Evolutionary conservation across 371 early-diverging fungal species (phyloP).

Genomic region (Mucor velutinosus): DNA sequence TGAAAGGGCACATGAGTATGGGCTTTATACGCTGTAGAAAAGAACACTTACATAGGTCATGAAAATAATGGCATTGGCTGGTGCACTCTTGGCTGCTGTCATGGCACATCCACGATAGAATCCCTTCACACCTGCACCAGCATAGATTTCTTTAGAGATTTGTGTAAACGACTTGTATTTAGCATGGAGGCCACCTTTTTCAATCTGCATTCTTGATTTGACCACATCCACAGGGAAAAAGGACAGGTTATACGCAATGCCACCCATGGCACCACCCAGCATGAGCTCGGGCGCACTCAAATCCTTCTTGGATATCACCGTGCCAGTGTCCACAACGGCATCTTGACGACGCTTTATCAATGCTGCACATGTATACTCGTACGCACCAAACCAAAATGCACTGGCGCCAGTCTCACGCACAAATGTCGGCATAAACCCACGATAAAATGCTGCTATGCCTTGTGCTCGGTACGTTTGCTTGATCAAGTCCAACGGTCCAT

Average conservation of each 20-base stretch:
- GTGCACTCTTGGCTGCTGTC: slow-evolving; percentile 84
- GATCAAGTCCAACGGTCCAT: slow-evolving; percentile 75
- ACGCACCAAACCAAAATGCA: slow-evolving; percentile 94
- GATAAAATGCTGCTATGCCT: slow-evolving; percentile 73
- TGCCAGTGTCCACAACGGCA: not conserved
- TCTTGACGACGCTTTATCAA: slow-evolving; percentile 52
- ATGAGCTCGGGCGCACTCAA: slow-evolving; percentile 70
- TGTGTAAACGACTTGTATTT: slow-evolving; percentile 45
- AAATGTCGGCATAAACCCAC: slow-evolving; percentile 86
- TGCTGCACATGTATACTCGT: slow-evolving; percentile 74
- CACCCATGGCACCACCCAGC: slow-evolving; percentile 88
- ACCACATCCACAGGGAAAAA: slow-evolving; percentile 94
- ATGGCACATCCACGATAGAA: slow-evolving; percentile 95
- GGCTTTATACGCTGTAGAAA: too few species aligned
- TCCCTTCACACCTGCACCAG: slow-evolving; percentile 76
- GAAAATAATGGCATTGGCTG: slow-evolving; percentile 92
- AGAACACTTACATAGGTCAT: slow-evolving; percentile 68
- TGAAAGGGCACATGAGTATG: not conserved
- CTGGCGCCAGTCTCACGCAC: slow-evolving; percentile 91
- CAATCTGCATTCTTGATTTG: slow-evolving; percentile 91
- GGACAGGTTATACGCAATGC: slow-evolving; percentile 86
- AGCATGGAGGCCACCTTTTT: slow-evolving; percentile 50
- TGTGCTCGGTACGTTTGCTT: slow-evolving; percentile 64
- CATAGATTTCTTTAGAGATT: slow-evolving; percentile 70
- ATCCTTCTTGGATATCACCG: slow-evolving; percentile 54